Evolutionary conservation across 2,329 filamentous ascomycete species (phyloP), one percentile per base, ranked within the genome.

Genomic region (Alternaria sp.): DNA sequence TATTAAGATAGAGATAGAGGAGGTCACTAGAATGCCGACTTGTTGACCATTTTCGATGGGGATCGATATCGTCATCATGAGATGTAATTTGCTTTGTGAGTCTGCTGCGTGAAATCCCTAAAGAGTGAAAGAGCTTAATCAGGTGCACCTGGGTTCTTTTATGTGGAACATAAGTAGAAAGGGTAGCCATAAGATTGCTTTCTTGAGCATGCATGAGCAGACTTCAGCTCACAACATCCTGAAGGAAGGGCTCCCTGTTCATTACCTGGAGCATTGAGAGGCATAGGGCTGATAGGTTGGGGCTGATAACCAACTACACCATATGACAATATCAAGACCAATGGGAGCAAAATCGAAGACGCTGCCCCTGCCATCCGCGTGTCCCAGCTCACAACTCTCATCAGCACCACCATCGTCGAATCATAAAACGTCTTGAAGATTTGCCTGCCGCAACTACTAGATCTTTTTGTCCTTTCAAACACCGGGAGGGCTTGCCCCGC

Each of bases 11-110:
- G 62, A 66, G 4, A 58, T 29, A 3, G 54, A 40, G 9, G 62
- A 61, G 14, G 55, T 31, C 8, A 53, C 13, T 7, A 64, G 37
- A 24, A 66, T 40, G 7, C 46, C 44, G 13, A 62, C 42, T 23
- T 66, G 58, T 11, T 14, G 29, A 2, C 61, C 28, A 44, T 62
- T 64, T n/a, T 66, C 59, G 31, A 66, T 64, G 1, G 63, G 59
- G 21, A 64, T 49, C 24, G 2, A 40, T 2, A 3, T 14, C 11
- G 14, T 21, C 44, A 50, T 39, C 33, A 46, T 51, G 24, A 1
- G 2, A 45, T 45, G 8, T 17, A 3, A 3, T 11, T 14, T 7
- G 39, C 21, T 3, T 24, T 2, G 17, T 41, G 21, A 8, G 2
- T 0, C 4, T 24, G 39, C 14, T 21, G 13, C 39, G 23, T 24